These are phyloP conservation scores for Paraphaeosphaeria sporulosa DNA, from an alignment of 2,329 filamentous ascomycete genomes.

Conservation along the genomic window DNA sequence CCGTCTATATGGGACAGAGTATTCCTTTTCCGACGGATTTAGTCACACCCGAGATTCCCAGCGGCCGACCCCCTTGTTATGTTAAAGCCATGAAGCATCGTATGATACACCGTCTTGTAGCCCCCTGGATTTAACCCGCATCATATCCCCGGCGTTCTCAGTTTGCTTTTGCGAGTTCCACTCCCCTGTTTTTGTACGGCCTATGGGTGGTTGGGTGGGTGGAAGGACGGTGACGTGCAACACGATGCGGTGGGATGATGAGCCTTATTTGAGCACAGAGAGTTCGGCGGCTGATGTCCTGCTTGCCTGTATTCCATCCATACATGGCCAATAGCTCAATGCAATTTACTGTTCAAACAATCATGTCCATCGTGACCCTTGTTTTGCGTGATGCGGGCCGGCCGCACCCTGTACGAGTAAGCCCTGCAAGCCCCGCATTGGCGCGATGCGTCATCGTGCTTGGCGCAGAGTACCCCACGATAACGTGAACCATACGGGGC, in stretches of 20 bases:
- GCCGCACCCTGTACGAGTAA: not conserved
- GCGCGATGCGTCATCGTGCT: conserved; percentile 9
- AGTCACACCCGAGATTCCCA: conserved; percentile 18
- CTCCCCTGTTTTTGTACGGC: conserved; percentile 28
- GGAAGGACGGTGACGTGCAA: conserved; percentile 28
- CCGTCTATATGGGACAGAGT: conserved; percentile 24
- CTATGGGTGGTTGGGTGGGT: conserved; percentile 27
- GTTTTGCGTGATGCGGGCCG: not conserved
- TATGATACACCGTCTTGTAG: conserved; percentile 54
- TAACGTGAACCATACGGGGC: conserved; percentile 8
- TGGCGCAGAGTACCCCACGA: conserved; percentile 12
- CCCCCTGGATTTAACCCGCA: conserved; percentile 46
- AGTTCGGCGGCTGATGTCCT: conserved; percentile 21
- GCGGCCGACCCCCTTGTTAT: conserved; percentile 40
- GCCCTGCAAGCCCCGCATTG: conserved; percentile 1
- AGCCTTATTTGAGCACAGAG: conserved; percentile 22
- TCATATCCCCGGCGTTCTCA: conserved; percentile 52
- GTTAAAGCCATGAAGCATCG: conserved; percentile 47
- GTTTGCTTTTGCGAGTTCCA: conserved; percentile 29
- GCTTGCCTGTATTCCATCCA: conserved; percentile 16
- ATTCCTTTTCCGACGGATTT: conserved; percentile 14
- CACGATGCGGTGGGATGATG: conserved; percentile 27
- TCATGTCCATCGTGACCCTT: conserved; percentile 1
- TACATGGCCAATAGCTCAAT: conserved; percentile 34
- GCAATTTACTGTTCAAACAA: conserved; percentile 27